A percentile compares a stretch with the other conserved stretches of the same genome.
phyloP scores from a whole-genome alignment of 371 early-diverging fungal species.

The Rhizopus sp. region DNA sequence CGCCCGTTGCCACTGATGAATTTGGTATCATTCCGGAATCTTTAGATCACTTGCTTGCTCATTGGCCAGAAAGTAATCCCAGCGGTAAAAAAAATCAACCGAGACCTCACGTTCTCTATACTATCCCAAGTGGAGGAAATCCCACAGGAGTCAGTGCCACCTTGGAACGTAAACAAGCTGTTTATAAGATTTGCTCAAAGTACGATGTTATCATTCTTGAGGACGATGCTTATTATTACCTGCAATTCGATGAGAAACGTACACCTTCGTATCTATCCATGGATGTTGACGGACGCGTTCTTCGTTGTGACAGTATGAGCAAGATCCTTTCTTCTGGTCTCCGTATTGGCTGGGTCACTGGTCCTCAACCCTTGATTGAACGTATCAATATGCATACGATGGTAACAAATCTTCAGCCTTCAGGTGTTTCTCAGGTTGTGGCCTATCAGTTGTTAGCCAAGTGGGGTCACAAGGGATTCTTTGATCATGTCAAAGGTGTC shows the following conservation, averaged over 20 bases:
- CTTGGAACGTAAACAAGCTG: constrained; percentile 59
- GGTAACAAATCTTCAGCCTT: constrained; percentile 74
- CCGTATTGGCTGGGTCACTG: constrained; percentile 78
- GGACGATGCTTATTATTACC: constrained; percentile 82
- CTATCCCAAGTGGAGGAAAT: constrained; percentile 73
- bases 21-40: constrained; percentile 56
- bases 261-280: constrained; percentile 73
- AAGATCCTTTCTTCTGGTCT: constrained; percentile 81
- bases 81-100: constrained; percentile 37
- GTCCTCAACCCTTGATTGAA: constrained; percentile 67
- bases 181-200: constrained; percentile 62
- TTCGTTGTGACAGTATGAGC: constrained; percentile 84
- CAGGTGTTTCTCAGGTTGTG: constrained; percentile 73
- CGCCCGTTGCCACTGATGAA: constrained; percentile 58
- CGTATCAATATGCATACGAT: constrained; percentile 73
- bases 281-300: constrained; percentile 78
- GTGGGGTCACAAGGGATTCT: constrained; percentile 74
- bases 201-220: constrained; percentile 71
- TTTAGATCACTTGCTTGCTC: constrained; percentile 47
- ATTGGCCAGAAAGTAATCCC: constrained; percentile 48
- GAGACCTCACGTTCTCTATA: constrained; percentile 53
- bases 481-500: constrained; percentile 62
- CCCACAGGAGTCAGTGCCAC: constrained; percentile 73
- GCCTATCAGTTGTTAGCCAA: constrained; percentile 54
- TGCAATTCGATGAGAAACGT: constrained; percentile 49